Evolutionary conservation across 257 asterid genomes (phyloP).

Genomic region (Solanum bulbocastanum): DNA sequence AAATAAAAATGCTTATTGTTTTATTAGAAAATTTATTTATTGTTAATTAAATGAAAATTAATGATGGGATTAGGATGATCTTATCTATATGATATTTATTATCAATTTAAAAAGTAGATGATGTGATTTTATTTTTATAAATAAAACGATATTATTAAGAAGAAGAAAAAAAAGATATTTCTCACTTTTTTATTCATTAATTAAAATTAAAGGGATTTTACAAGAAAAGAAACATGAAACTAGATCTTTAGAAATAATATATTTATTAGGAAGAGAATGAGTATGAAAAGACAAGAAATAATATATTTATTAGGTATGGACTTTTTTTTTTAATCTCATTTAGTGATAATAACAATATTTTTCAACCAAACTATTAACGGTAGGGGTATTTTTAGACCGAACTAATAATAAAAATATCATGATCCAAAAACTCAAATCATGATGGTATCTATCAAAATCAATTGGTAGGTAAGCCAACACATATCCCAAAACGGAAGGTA

Average conservation of each 20-base stretch:
- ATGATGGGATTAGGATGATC: background rate
- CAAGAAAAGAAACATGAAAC: background rate
- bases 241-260: background rate
- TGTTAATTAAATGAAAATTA: background rate
- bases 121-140: too few species aligned
- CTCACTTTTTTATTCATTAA: background rate
- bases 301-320: background rate
- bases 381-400: too few species aligned
- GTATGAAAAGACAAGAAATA: background rate
- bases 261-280: background rate
- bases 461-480: background rate
- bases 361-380: background rate
- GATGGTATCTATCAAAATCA: background rate
- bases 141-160: background rate
- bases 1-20: too few species aligned
- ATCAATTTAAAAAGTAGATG: background rate
- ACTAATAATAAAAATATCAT: too few species aligned
- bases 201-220: background rate
- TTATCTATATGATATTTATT: background rate
- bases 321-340: background rate
- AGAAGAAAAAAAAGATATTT: too few species aligned
- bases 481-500: background rate
- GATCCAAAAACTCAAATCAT: background rate
- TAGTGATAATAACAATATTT: too few species aligned
- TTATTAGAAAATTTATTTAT: too few species aligned